Evolutionary conservation across 2,329 filamentous ascomycete species (phyloP).

Genomic region (Xylariaceae sp.): DNA sequence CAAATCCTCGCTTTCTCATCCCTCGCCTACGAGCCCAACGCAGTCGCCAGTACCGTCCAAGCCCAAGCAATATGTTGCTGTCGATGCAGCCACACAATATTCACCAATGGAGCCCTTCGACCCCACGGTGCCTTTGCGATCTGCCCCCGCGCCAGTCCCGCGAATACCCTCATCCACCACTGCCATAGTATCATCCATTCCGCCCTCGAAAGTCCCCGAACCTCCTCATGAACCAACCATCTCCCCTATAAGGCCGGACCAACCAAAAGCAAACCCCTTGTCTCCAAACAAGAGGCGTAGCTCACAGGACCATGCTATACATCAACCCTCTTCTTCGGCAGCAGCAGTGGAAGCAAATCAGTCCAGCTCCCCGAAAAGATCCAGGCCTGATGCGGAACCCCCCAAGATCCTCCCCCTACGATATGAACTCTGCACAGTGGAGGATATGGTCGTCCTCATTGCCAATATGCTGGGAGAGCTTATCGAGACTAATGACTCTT

Average conservation of each 20-base stretch:
- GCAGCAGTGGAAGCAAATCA: constrained; percentile 24
- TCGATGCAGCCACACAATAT: constrained; percentile 45
- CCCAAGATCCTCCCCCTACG: constrained; percentile 61
- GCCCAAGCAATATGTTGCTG: constrained; percentile 39
- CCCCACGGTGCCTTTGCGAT: constrained; percentile 30
- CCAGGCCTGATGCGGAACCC: constrained; percentile 44
- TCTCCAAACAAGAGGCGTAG: constrained; percentile 41
- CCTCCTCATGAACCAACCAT: constrained; percentile 20
- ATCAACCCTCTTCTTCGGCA: constrained; percentile 23
- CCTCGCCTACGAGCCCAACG: constrained; percentile 30
- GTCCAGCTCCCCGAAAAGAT: constrained; percentile 46
- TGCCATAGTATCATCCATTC: constrained; percentile 10
- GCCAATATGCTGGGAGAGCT: constrained; percentile 94
- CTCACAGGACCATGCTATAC: constrained; percentile 33
- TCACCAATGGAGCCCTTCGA: constrained; percentile 45
- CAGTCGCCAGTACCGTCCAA: constrained; percentile 25
- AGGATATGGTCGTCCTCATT: constrained; percentile 86
- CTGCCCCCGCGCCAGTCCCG: constrained; percentile 27
- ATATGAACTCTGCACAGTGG: constrained; percentile 78
- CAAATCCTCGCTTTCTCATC: constrained; percentile 25
- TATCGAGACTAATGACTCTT: constrained; percentile 85
- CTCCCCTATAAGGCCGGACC: constrained; percentile 14
- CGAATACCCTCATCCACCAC: constrained; percentile 21
- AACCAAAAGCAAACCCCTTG: constrained; percentile 15
- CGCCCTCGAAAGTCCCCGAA: constrained; percentile 17